Evolutionary conservation across 1,284 basidiomycete species (phyloP).

Genomic region (Apiotrichum gamsii): DNA sequence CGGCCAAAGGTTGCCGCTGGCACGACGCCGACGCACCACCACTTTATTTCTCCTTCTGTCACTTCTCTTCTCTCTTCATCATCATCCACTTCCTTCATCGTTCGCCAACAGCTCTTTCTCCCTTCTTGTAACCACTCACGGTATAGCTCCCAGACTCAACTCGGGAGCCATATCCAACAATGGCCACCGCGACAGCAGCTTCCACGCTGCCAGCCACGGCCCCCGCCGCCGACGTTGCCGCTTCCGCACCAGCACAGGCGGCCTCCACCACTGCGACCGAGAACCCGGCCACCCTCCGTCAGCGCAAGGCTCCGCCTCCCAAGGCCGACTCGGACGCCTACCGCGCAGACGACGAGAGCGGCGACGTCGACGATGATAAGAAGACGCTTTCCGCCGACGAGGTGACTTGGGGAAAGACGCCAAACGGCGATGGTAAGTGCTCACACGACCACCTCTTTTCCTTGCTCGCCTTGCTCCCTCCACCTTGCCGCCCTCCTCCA

Average conservation of each 20-base stretch:
- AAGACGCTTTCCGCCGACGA: conserved; percentile 44
- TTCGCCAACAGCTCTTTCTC: not conserved
- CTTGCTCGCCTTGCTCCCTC: not conserved
- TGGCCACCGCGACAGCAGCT: not conserved
- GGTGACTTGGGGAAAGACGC: conserved; percentile 81
- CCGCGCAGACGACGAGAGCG: conserved; percentile 17
- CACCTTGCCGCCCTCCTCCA: no score
- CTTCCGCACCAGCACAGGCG: not conserved
- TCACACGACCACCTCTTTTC: not conserved
- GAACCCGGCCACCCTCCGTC: conserved; percentile 3
- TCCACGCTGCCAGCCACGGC: not conserved
- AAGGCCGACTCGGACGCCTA: conserved; percentile 3
- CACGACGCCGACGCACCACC: no score
- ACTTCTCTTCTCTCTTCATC: no score
- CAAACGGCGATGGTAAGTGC: conserved; percentile 67
- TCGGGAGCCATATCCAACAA: not conserved
- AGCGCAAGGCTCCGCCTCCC: not conserved
- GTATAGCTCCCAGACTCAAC: not conserved
- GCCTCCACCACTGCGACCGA: not conserved
- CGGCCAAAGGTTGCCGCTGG: no score
- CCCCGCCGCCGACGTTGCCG: not conserved
- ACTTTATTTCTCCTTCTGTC: no score
- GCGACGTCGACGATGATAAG: conserved; percentile 9
- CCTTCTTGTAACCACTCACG: not conserved
- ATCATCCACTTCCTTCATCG: no score